Evolutionary conservation across 2,329 filamentous ascomycete genomes (phyloP), one percentile per base, ranked within the genome.

Genomic region (Ramularia collo-cygni): DNA sequence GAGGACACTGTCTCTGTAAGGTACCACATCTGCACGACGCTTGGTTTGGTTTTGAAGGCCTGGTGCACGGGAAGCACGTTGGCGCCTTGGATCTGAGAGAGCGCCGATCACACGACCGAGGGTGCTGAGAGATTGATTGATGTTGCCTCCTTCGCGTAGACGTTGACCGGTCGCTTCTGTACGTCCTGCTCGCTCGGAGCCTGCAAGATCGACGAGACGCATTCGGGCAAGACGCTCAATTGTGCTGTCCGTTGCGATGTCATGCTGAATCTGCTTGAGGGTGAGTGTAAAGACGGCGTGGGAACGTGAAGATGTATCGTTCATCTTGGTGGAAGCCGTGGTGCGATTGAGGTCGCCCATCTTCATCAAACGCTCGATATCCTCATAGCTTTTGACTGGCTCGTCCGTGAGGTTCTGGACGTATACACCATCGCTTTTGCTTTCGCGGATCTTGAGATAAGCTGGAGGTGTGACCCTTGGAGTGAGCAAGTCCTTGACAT

Each of bases 231-330:
- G 85, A 49, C 92, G 81, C 64, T 98, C 92, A 10, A 93, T 96
- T 1, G 90, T 96, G 68, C 95, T 89, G 62, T 98, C 92, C n/a
- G 88, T 93, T 38, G 88, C 83, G 67, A 95, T 83, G 55, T 95
- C 90, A 65, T 96, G 90, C 59, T 95, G 89, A 50, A 98, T 98
- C 64, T 96, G 92, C 67, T 95, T 95, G 43, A 98, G 74, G 68
- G 94, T 92, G 54, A 98, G 92, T 18, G 92, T 98, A 64, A 98
- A 98, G 42, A 98, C 92, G 6, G 92, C 88, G 60, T 98, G 92
- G 49, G 88, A 95, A 62, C 92, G 85, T 48, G 87, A 95, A 38
- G 87, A 94, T 2, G 90, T 96, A 64, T 98, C 92, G 65, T 98
- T 98, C 92, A 98, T 98, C 69, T 95, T 96, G 44, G 92, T 98